Conservation (phyloP, 139 green algal species). For the Chlamydomonas sphaeroides region DNA sequence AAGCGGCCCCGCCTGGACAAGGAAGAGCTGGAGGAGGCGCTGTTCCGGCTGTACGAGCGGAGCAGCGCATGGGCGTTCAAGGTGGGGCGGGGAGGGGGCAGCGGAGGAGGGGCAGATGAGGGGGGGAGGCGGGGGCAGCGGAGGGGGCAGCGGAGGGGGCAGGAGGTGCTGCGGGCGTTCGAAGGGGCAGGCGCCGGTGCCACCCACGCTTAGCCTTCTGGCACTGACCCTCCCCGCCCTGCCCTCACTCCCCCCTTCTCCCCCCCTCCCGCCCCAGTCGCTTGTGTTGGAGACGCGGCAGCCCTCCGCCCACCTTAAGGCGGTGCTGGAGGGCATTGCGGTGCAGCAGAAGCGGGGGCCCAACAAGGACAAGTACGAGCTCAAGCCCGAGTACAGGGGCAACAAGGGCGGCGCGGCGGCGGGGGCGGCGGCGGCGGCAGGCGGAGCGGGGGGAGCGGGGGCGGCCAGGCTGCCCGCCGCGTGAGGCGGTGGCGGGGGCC, state of each 20-base stretch:
- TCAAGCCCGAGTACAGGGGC: conserved; percentile 35
- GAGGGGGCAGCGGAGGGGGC: too few relatives aligned
- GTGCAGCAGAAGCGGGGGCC: conserved; percentile 28
- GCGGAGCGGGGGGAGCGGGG: too few relatives aligned
- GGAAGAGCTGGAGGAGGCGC: conserved; percentile 54
- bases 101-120: not conserved
- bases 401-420: not conserved
- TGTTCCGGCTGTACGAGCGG: conserved; percentile 70
- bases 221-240: too few relatives aligned
- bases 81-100: not conserved
- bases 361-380: conserved; percentile 49
- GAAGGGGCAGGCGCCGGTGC: not conserved
- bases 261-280: not conserved
- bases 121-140: conserved; percentile 40
- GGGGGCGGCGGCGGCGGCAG: not conserved
- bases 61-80: conserved; percentile 64
- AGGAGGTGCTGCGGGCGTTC: too few relatives aligned
- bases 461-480: too few relatives aligned
- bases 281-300: conserved; percentile 22
- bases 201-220: too few relatives aligned
- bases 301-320: conserved; percentile 23
- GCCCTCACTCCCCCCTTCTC: too few relatives aligned
- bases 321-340: conserved; percentile 35
- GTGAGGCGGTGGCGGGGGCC: too few relatives aligned
- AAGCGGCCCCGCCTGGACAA: conserved; percentile 41